A percentile compares a stretch with the other conserved stretches of the same genome.
Conservation (phyloP, 2,329 filamentous ascomycete species). For the Pseudocercospora vitis region DNA sequence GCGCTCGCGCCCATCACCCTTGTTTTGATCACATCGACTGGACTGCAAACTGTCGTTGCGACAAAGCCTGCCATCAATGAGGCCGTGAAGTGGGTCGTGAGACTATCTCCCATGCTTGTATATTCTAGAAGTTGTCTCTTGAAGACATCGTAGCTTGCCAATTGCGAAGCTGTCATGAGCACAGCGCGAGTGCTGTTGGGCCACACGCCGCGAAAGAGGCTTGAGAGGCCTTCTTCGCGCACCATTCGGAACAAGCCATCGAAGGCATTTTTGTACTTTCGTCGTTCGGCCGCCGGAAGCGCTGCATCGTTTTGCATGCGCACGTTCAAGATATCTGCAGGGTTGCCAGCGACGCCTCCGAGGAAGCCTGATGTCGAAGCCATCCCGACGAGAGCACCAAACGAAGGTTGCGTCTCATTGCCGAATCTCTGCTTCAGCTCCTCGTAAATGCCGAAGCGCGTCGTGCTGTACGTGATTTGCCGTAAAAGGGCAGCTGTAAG, state of each 20-base stretch:
- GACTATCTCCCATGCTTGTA: constrained; percentile 65
- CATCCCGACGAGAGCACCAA: constrained; percentile 73
- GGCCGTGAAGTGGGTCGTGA: constrained; percentile 76
- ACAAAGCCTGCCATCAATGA: constrained; percentile 78
- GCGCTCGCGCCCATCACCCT: constrained; percentile 72
- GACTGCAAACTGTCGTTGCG: constrained; percentile 80
- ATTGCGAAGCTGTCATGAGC: constrained; percentile 83
- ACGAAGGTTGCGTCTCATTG: constrained; percentile 58
- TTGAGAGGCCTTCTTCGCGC: constrained; percentile 72
- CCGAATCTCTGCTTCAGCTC: constrained; percentile 75
- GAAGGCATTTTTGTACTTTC: constrained; percentile 86
- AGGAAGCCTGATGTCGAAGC: constrained; percentile 81
- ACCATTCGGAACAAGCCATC: constrained; percentile 85
- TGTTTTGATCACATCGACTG: constrained; percentile 88
- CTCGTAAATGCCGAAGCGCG: constrained; percentile 95
- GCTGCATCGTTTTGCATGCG: constrained; percentile 95
- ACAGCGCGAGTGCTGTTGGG: constrained; percentile 78
- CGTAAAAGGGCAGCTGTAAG: constrained; percentile 89
- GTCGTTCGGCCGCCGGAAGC: constrained; percentile 68
- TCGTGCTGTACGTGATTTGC: constrained; percentile 91
- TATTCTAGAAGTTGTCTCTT: constrained; percentile 68
- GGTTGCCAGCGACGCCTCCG: constrained; percentile 88
- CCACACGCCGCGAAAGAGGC: constrained; percentile 81
- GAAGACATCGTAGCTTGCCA: constrained; percentile 82
- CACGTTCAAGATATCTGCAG: constrained; percentile 94